Percentiles rank a stretch among this genome's conserved stretches.
Evolutionary conservation across 164 flowering plant species (phyloP).

Genomic region (Litsea cubeba): DNA sequence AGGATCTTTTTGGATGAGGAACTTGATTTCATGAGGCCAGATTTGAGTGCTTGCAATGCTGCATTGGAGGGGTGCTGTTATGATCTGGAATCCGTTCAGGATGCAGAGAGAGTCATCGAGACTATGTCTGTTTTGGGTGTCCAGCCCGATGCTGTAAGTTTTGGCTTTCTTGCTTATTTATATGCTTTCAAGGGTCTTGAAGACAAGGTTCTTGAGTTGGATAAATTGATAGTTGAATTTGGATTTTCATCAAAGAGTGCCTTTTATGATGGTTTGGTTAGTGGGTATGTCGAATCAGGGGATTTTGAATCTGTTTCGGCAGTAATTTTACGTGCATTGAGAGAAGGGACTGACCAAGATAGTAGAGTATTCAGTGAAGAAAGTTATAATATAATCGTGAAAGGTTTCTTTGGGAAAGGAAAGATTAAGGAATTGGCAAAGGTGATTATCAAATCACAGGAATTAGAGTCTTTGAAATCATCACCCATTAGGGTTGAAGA

Average conservation of each 20-base stretch:
- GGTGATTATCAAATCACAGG: slow-evolving; percentile 68
- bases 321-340: slow-evolving; percentile 42
- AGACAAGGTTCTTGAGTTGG: slow-evolving; percentile 65
- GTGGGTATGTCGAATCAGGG: slow-evolving; percentile 68
- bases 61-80: slow-evolving; percentile 81
- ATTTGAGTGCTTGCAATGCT: slow-evolving; percentile 72
- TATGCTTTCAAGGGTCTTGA: slow-evolving; percentile 73
- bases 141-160: slow-evolving; percentile 63
- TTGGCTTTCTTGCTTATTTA: slow-evolving; percentile 77
- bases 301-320: slow-evolving; percentile 44
- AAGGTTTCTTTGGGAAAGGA: slow-evolving; percentile 56
- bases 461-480: slow-evolving; percentile 39
- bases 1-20: slow-evolving; percentile 71
- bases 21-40: slow-evolving; percentile 68
- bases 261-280: slow-evolving; percentile 51
- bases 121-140: slow-evolving; percentile 71
- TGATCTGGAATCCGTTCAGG: slow-evolving; percentile 54
- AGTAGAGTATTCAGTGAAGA: slow-evolving; percentile 39
- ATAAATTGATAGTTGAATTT: slow-evolving; percentile 49
- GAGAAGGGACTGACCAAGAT: slow-evolving; percentile 30
- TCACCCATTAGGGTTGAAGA: slow-evolving; percentile 29
- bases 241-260: slow-evolving; percentile 33
- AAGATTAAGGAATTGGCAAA: slow-evolving; percentile 48
- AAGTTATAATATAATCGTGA: slow-evolving; percentile 53
- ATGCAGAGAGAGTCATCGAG: slow-evolving; percentile 77